Conservation (phyloP, 305 asterid species). For the Solanum chacoense region DNA sequence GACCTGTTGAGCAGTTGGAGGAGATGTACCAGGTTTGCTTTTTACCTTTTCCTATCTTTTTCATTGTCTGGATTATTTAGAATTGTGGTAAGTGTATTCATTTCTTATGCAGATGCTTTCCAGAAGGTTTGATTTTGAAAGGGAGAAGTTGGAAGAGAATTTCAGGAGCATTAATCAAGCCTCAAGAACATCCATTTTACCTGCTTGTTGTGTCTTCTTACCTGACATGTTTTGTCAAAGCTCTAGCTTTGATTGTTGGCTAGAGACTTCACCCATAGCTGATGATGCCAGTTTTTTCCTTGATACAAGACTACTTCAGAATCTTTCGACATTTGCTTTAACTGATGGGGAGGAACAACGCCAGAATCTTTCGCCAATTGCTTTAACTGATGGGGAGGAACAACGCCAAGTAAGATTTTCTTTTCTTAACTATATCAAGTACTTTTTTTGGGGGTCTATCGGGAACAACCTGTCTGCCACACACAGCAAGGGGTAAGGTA, state of each 20-base stretch:
- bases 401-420: constrained; percentile 31
- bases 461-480: neutral
- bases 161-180: constrained; percentile 13
- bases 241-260: constrained; percentile 50
- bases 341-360: constrained; percentile 41
- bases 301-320: constrained; percentile 56
- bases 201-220: constrained; percentile 55
- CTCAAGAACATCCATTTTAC: constrained; percentile 13
- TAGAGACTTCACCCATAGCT: constrained; percentile 44
- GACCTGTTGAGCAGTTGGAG: constrained; percentile 49
- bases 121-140: constrained; percentile 51
- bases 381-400: constrained; percentile 35
- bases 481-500: neutral
- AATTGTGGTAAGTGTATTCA: constrained; percentile 6
- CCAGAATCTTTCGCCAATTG: constrained; percentile 8
- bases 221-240: constrained; percentile 38
- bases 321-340: constrained; percentile 34
- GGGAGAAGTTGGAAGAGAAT: constrained; percentile 33
- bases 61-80: neutral
- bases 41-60: constrained; percentile 4
- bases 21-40: constrained; percentile 64
- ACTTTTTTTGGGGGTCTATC: neutral
- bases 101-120: constrained; percentile 41
- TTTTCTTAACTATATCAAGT: neutral
- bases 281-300: constrained; percentile 67